Conservation (phyloP, 1,284 basidiomycete genomes). For the Cutaneotrichosporon spelunceum region DNA sequence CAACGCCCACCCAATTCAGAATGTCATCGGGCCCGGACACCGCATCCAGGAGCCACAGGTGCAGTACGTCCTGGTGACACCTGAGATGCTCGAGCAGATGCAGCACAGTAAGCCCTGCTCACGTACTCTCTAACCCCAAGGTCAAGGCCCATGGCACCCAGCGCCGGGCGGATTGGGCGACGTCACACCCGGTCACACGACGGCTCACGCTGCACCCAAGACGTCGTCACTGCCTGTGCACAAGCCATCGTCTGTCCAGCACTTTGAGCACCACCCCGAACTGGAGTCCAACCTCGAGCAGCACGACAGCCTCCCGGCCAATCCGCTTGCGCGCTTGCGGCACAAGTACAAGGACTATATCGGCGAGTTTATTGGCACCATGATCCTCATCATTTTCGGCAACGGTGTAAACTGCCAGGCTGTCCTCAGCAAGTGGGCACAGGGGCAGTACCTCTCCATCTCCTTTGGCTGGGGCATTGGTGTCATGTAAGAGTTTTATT, state of each 20-base stretch:
- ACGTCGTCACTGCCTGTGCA: not conserved
- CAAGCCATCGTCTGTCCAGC: constrained; percentile 1
- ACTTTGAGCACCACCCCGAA: constrained; percentile 7
- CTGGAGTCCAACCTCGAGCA: not conserved
- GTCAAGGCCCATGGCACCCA: not conserved
- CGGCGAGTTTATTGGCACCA: constrained; percentile 21
- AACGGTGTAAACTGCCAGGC: constrained; percentile 24
- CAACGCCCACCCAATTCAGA: not conserved
- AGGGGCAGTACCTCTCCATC: constrained; percentile 17
- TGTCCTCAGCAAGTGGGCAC: constrained; percentile 13
- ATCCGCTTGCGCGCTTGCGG: constrained; percentile 11
- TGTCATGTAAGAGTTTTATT: constrained; percentile 15
- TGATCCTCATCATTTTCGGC: constrained; percentile 22
- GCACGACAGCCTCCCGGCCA: not conserved
- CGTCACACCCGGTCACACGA: not conserved
- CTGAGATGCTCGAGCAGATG: constrained; percentile 17
- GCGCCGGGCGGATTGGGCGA: not conserved
- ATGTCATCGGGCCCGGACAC: not conserved
- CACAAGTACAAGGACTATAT: constrained; percentile 13
- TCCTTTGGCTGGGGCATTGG: constrained; percentile 25
- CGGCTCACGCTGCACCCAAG: not conserved
- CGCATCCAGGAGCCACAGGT: not conserved
- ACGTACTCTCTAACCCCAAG: not conserved
- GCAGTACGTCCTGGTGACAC: constrained; percentile 18
- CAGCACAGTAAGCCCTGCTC: constrained; percentile 7